Conservation (phyloP, 805 yeast genomes). For the Wickerhamomyces canadensis region DNA sequence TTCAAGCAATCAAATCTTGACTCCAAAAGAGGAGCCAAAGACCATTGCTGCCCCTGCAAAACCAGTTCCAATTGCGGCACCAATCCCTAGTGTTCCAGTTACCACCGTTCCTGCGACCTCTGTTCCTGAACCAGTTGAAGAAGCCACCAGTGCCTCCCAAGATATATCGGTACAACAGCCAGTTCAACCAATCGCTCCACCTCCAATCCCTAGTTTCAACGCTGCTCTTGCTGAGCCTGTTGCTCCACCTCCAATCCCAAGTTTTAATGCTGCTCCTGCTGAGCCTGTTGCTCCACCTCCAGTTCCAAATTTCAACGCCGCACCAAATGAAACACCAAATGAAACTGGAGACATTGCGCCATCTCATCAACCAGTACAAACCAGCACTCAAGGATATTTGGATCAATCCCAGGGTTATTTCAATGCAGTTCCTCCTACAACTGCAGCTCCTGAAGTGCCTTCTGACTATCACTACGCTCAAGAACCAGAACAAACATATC, state of each 20-base stretch:
- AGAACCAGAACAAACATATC: not conserved
- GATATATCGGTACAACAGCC: no score
- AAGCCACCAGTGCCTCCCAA: not conserved
- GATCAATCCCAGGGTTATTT: no score
- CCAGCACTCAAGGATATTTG: no score
- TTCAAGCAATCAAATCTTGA: slow-evolving; percentile 16
- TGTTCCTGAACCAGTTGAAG: slow-evolving; percentile 2
- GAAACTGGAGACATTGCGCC: no score
- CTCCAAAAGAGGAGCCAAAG: slow-evolving; percentile 12
- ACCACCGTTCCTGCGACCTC: slow-evolving; percentile 7
- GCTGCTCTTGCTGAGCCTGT: no score
- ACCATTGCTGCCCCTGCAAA: slow-evolving; percentile 9
- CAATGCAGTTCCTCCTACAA: slow-evolving; percentile 6
- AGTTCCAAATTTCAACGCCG: no score
- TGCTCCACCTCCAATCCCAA: no score
- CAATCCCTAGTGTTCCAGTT: slow-evolving; percentile 21
- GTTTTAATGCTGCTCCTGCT: not conserved
- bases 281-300: no score
- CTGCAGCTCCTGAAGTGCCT: not conserved
- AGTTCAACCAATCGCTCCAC: not conserved
- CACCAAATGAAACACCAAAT: no score
- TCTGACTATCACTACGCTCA: not conserved
- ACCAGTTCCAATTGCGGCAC: slow-evolving; percentile 22
- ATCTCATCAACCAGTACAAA: no score
- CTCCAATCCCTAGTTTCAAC: not conserved